Percentiles rank a stretch among this genome's conserved stretches.
phyloP scores from a whole-genome alignment of 2,329 filamentous ascomycete genomes.

The Monosporascus cannonballus region DNA sequence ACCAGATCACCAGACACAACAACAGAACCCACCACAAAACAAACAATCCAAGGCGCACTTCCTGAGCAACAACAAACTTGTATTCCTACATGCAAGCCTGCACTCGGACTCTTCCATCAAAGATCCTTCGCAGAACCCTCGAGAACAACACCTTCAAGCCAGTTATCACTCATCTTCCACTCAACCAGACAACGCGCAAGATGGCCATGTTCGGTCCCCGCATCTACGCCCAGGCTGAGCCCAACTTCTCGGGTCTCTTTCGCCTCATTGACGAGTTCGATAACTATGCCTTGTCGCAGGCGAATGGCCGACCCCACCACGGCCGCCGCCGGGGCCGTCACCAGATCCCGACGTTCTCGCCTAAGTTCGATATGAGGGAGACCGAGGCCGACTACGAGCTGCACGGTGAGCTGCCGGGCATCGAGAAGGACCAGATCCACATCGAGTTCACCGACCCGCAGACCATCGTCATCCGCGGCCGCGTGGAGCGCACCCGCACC shows the following conservation, averaged over 20 bases:
- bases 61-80: constrained; percentile 7
- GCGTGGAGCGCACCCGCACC: constrained; percentile 57
- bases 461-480: constrained; percentile 66
- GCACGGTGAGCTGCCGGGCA: constrained; percentile 72
- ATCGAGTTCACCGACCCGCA: constrained; percentile 76
- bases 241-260: constrained; percentile 55
- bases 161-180: constrained; percentile 6
- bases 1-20: constrained; percentile 20
- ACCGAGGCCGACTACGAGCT: constrained; percentile 64
- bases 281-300: constrained; percentile 38
- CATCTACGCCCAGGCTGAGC: constrained; percentile 39
- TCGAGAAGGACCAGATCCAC: constrained; percentile 65
- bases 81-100: neutral
- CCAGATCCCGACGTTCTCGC: constrained; percentile 55
- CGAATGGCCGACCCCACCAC: neutral
- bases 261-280: constrained; percentile 60
- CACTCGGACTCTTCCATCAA: constrained; percentile 10
- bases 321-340: constrained; percentile 1
- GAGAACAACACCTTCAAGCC: constrained; percentile 12
- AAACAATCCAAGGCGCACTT: constrained; percentile 7
- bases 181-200: constrained; percentile 24
- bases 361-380: constrained; percentile 75
- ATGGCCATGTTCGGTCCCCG: constrained; percentile 57
- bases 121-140: constrained; percentile 15
- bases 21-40: constrained; percentile 8